Base-by-base conservation (phyloP, 768 basidiomycete genomes). In the Russula abietina region DNA sequence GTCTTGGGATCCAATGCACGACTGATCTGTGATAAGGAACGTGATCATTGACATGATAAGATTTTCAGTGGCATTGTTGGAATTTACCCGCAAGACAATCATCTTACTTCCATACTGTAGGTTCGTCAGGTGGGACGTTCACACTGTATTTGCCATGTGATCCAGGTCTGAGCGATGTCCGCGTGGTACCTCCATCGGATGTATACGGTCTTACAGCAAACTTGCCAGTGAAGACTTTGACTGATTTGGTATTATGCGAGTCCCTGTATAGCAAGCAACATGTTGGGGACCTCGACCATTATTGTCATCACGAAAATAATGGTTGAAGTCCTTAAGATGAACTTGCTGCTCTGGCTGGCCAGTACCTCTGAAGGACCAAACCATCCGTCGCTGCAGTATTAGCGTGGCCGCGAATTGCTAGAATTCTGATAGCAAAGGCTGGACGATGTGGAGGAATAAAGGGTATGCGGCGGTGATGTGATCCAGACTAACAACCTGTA, bases 11-110 rank as follows among this genome's bases (percentile, higher is more conserved):
- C 16, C 7, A 30, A 30, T 7, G 3, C 30, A 39, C 6, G 24
- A 14, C 24, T 41, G 39, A 16, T 43, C 12, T n/a, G 28, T 33
- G 52, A 36, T 22, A 19, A 36, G 38, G 38, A 38, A 36, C 32
- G n/a, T 43, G n/a, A n/a, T 46, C 45, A 22, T 53, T 33, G 36
- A 43, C 39, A 41, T 55, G 54, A 55, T 55, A 39, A 17, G 54
- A 38, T 26, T 24, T 24, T 36, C 5, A 11, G 11, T n/a, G 53
- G 53, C 53, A 24, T 39, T 10, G 17, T 16, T 28, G 16, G 16
- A 36, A 14, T n/a, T 52, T 55, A 17, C 38, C 32, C 14, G 22
- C 16, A 36, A 36, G 32, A 33, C 30, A 19, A n/a, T 43, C 14
- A 16, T 39, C 14, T 39, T 39, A 19, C 17, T 43, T 43, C 19